These are phyloP conservation scores for Mycocalia duriaeana DNA, from an alignment of 1,284 basidiomycete genomes.

Conservation along the genomic window DNA sequence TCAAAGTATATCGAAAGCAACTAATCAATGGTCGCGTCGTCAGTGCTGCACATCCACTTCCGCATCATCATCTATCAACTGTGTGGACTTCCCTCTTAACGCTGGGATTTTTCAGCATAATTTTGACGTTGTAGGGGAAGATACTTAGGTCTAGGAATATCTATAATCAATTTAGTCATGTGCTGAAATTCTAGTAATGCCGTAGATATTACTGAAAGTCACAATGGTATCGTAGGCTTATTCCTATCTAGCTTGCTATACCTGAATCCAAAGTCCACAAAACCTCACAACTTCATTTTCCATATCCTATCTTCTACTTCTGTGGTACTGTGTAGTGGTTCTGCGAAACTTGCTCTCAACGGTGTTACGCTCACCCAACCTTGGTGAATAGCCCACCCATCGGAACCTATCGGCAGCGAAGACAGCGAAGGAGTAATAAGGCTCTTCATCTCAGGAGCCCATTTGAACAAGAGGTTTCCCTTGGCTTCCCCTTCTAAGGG, in stretches of 20 bases:
- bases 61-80: too few species aligned
- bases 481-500: constrained; percentile 12
- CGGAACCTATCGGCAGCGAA: constrained; percentile 68
- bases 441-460: constrained; percentile 70
- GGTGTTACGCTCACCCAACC: constrained; percentile 74
- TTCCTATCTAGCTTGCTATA: too few species aligned
- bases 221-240: too few species aligned
- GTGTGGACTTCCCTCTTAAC: too few species aligned
- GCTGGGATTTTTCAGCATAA: too few species aligned
- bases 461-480: constrained; percentile 66
- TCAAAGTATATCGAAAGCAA: constrained; percentile 35
- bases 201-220: too few species aligned
- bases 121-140: too few species aligned
- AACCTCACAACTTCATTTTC: constrained; percentile 45
- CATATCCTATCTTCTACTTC: constrained; percentile 39
- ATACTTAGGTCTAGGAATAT: too few species aligned
- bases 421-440: constrained; percentile 61
- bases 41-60: constrained; percentile 1
- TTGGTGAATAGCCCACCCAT: constrained; percentile 73
- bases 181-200: too few species aligned
- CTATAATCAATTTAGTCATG: too few species aligned
- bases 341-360: constrained; percentile 67
- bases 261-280: background rate
- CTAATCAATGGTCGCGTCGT: constrained; percentile 18
- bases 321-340: constrained; percentile 33